Evolutionary conservation across 257 asterid species (phyloP), one percentile per base, ranked within the genome.

Genomic region (Fraxinus pennsylvanica): DNA sequence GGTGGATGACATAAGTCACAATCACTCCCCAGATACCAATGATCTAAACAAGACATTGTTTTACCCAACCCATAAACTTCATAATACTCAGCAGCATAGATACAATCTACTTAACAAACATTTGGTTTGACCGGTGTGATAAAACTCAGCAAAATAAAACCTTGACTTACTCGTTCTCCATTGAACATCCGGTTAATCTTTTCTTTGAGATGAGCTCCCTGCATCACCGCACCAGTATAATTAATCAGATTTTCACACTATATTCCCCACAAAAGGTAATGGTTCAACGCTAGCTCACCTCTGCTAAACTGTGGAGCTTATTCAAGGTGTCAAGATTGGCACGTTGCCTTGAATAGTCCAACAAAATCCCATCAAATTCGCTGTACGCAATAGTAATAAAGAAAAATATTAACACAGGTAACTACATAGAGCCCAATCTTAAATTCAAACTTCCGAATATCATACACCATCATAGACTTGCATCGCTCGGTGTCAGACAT

Each of bases 281-380:
- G 22, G 69, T 71, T 72, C 52, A 72, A 29, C 14, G 25, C 63
- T 33, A 75, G 74, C 86, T 72, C 85, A 95, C 99, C 98, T 92
- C 94, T 35, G 98, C 97, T 76, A 96, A 87, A 39, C 65, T 82
- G 71, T 79, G 76, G 75, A 96, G 96, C 84, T 89, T 96, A 32
- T 83, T 76, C 87, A 96, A 57, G 9, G 99, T 96, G 68, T 92
- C 96, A 73, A 81, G 83, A 77, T 91, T 91, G 72, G 92, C 94
- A 76, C 89, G 74, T 79, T 96, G 99, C 88, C 99, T 89, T 15
- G 99, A 91, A 78, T 89, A 96, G 85, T 96, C 99, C 86, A 96
- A 79, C 82, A 90, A 79, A 65, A 92, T 85, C 83, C 91, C 93
- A 70, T 94, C 98, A 77, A 82, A 88, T 81, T 94, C 98, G 74